phyloP scores from a whole-genome alignment of 1,139 yeast species.

The Sugiyamaella castrensis region DNA sequence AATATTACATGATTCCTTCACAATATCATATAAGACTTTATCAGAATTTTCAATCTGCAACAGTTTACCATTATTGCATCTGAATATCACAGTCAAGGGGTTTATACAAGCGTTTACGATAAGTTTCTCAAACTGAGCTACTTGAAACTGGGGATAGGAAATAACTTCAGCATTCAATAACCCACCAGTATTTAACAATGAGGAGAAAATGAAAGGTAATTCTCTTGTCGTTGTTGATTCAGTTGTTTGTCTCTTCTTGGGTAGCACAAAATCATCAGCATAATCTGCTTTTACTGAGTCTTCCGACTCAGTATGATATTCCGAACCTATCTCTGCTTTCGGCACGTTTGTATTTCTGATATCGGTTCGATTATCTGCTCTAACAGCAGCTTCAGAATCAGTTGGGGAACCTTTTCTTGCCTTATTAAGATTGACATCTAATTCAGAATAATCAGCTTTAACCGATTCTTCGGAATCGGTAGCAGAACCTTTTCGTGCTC shows the following conservation, averaged over 20 bases:
- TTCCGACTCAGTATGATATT: constrained; percentile 18
- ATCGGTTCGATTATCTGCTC: constrained; percentile 13
- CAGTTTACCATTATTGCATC: constrained; percentile 71
- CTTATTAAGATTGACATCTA: constrained; percentile 19
- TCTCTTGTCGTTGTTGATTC: not conserved
- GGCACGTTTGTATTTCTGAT: not conserved
- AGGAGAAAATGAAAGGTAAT: constrained; percentile 4
- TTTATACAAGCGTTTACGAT: constrained; percentile 73
- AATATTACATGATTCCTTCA: constrained; percentile 31
- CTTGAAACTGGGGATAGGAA: constrained; percentile 52
- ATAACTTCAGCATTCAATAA: constrained; percentile 46
- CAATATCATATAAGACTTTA: constrained; percentile 25
- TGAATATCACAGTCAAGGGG: constrained; percentile 65
- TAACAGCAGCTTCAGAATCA: constrained; percentile 24
- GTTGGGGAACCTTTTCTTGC: constrained; percentile 14
- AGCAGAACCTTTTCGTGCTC: constrained; percentile 7
- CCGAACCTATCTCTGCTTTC: constrained; percentile 10
- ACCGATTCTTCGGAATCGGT: constrained; percentile 26
- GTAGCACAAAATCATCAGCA: constrained; percentile 3
- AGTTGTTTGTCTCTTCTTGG: not conserved
- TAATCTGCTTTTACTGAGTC: constrained; percentile 23
- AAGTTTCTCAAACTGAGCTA: constrained; percentile 72
- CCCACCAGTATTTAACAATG: constrained; percentile 12
- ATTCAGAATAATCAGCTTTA: constrained; percentile 17
- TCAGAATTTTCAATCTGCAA: constrained; percentile 28